A percentile compares a stretch with the other conserved stretches of the same genome.
Evolutionary conservation across 2,329 filamentous ascomycete genomes (phyloP).

Genomic region (Orbilia javanica): DNA sequence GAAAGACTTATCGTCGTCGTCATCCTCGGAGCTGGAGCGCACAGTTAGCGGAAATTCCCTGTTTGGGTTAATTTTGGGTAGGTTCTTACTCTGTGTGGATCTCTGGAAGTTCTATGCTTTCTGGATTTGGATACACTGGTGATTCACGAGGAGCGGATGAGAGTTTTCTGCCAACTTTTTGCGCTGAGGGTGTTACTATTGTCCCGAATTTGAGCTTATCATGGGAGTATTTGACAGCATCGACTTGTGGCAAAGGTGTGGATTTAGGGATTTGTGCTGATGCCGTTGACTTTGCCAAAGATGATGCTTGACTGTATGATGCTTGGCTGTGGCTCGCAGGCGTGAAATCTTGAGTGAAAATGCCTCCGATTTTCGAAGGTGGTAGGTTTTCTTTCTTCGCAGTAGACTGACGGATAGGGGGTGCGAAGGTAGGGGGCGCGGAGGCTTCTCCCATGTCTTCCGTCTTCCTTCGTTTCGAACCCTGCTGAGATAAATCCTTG

Average conservation of each 20-base stretch:
- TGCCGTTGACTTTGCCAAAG: conserved; percentile 40
- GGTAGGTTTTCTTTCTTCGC: conserved; percentile 68
- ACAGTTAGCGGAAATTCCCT: conserved; percentile 3
- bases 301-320: not conserved
- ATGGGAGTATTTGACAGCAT: conserved; percentile 62
- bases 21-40: conserved; percentile 73
- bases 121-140: conserved; percentile 85
- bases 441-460: conserved; percentile 76
- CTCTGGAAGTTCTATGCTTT: conserved; percentile 90
- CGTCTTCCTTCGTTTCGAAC: conserved; percentile 83
- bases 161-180: conserved; percentile 55
- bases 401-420: conserved; percentile 82
- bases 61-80: not conserved
- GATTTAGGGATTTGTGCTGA: conserved; percentile 60
- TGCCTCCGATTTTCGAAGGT: conserved; percentile 60
- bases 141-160: conserved; percentile 67
- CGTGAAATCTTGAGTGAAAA: conserved; percentile 57
- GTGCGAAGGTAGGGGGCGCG: conserved; percentile 78
- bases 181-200: conserved; percentile 52
- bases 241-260: conserved; percentile 60
- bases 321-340: conserved; percentile 24
- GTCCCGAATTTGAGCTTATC: conserved; percentile 62
- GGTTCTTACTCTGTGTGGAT: conserved; percentile 80
- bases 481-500: conserved; percentile 75
- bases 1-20: conserved; percentile 69